phyloP scores from a whole-genome alignment of 768 basidiomycete species.

The Leccinellum rugosiceps region DNA sequence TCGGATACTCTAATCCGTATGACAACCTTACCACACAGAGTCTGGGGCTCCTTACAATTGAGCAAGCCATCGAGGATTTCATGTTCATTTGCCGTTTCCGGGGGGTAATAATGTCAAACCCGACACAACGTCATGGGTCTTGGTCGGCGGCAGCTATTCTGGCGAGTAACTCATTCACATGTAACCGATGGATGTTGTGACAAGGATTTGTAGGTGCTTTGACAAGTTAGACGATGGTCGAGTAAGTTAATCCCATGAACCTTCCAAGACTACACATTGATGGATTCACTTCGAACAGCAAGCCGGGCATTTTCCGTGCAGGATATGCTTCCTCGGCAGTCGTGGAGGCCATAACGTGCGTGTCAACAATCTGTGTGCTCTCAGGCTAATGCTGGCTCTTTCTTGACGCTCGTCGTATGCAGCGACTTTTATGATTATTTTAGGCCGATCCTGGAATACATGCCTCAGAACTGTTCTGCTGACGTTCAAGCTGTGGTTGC shows the following conservation, averaged over 20 bases:
- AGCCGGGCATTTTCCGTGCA: conserved; percentile 39
- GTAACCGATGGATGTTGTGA: background rate
- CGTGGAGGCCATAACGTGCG: conserved; percentile 43
- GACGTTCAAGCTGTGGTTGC: conserved; percentile 64
- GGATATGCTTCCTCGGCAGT: conserved; percentile 48
- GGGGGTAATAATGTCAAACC: conserved; percentile 62
- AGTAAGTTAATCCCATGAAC: conserved; percentile 37
- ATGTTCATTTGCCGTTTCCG: conserved; percentile 64
- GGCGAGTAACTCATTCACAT: conserved; percentile 11
- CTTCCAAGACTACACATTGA: background rate
- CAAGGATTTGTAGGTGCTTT: conserved; percentile 29
- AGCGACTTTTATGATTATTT: conserved; percentile 49
- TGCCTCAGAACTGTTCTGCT: conserved; percentile 71
- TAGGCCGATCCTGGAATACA: conserved; percentile 63
- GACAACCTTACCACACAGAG: conserved; percentile 59
- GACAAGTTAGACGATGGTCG: conserved; percentile 67
- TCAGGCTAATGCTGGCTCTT: background rate
- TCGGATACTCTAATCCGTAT: conserved; percentile 68
- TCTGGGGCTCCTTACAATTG: conserved; percentile 59
- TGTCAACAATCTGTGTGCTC: background rate
- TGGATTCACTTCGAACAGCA: conserved; percentile 23
- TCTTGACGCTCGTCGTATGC: background rate
- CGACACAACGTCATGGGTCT: conserved; percentile 42
- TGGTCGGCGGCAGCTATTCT: conserved; percentile 43
- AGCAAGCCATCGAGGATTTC: conserved; percentile 73